Base-by-base conservation (phyloP, 148 eudicot species). In the Chenopodium formosanum region DNA sequence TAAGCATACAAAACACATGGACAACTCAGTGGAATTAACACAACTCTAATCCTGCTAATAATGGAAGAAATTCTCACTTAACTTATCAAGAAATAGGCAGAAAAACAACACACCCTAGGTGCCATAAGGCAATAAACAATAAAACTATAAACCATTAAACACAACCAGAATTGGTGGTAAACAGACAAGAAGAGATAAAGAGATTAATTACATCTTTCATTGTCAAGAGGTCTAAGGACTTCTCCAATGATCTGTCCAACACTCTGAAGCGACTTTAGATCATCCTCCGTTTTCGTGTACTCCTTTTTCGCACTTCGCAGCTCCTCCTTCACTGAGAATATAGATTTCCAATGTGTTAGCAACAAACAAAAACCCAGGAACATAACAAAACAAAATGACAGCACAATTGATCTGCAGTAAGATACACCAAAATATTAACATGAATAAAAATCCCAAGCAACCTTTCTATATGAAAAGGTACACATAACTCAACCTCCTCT, bases 181-280 rank as follows among this genome's bases (percentile, higher is more conserved):
- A 52, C 85, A 84, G 60, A 27, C 29, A 83, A n/a, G 62, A 50
- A n/a, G 1, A 40, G 8, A 40, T 40, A 40, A 72, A 82, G 62
- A 83, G 70, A 77, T 7, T 32, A 79, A 80, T 92, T 91, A 97
- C 99, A 90, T 80, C 98, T 90, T 70, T 97, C 99, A 84, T 94
- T 94, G 76, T 97, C 98, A 83, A 97, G 93, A 60, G 99, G 97
- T 91, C 98, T 90, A 34, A 94, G 90, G 58, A 97, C 99, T 89
- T 97, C 99, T 44, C 98, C 99, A 25, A 97, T 97, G 81, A 97
- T 94, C 86, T 97, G 98, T 17, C 99, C 99, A 83, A 97, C 99
- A 82, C 99, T 97, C 85, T 97, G 98, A 75, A 97, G 97, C 1
- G 98, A 94, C 91, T 97, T 97, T 81, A 97, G 84, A 89, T 97